phyloP scores from a whole-genome alignment of 495 filamentous ascomycete genomes.

The Trichoderma asperelloides region DNA sequence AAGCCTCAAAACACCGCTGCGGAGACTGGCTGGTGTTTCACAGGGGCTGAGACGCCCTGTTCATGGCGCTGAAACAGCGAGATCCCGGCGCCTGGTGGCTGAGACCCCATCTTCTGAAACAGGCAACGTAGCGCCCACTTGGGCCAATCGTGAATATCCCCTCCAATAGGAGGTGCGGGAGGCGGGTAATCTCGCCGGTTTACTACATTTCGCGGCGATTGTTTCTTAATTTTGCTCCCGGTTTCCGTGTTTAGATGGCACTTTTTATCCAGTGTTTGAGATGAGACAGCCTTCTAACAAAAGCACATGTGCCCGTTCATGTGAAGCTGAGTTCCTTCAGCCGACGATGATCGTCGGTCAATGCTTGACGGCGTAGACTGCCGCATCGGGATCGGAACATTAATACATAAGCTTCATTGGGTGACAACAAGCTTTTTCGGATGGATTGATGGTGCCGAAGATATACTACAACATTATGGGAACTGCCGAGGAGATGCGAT shows the following conservation, averaged over 20 bases:
- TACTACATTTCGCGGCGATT: too few relatives aligned
- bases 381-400: not conserved
- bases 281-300: not conserved
- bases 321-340: not conserved
- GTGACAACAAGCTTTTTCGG: not conserved
- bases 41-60: not conserved
- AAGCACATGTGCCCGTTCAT: too few relatives aligned
- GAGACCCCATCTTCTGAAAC: not conserved
- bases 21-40: not conserved
- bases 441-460: not conserved
- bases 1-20: not conserved
- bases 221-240: not conserved
- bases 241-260: not conserved
- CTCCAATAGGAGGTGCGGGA: not conserved
- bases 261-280: not conserved
- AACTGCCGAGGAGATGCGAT: not conserved
- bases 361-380: not conserved
- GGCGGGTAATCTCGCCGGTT: not conserved
- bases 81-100: not conserved
- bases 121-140: slow-evolving; percentile 4
- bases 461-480: not conserved
- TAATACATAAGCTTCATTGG: not conserved
- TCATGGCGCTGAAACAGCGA: not conserved
- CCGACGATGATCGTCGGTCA: not conserved
- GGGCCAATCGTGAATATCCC: not conserved